Percentiles rank a stretch among this genome's conserved stretches.
These are phyloP conservation scores for Scleromitrula shiraiana DNA, from an alignment of 2,329 filamentous ascomycete species.

Conservation along the genomic window DNA sequence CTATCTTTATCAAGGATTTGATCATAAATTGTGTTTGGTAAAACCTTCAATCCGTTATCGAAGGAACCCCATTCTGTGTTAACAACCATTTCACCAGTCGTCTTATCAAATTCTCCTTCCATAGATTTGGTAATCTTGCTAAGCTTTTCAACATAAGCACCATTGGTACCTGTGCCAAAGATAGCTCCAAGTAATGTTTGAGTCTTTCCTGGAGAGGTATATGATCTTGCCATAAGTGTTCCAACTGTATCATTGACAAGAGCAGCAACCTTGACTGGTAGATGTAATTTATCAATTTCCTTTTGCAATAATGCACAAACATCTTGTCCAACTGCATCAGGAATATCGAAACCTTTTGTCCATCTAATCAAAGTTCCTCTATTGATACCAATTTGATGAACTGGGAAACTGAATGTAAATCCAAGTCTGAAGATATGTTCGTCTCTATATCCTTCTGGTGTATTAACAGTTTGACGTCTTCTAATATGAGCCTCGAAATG, in stretches of 20 bases:
- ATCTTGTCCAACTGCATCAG: conserved; percentile 89
- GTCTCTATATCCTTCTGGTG: conserved; percentile 52
- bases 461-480: conserved; percentile 53
- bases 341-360: conserved; percentile 98
- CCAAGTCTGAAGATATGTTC: conserved; percentile 84
- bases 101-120: conserved; percentile 62
- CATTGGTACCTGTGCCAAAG: conserved; percentile 95
- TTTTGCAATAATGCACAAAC: conserved; percentile 83
- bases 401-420: conserved; percentile 98
- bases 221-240: conserved; percentile 94
- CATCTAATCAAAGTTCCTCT: conserved; percentile 89
- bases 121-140: conserved; percentile 73
- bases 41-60: conserved; percentile 82
- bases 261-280: conserved; percentile 91
- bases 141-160: conserved; percentile 92
- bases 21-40: conserved; percentile 83
- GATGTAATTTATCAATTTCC: conserved; percentile 77
- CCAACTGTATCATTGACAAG: conserved; percentile 97
- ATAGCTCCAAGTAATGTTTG: conserved; percentile 89
- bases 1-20: conserved; percentile 67
- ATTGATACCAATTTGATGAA: conserved; percentile 91
- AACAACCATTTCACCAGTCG: conserved; percentile 90
- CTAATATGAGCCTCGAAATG: conserved; percentile 68
- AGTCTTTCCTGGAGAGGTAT: conserved; percentile 82
- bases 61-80: conserved; percentile 99